Conservation (phyloP, 352 stramenopile genomes). For the Globisporangium lucens region DNA sequence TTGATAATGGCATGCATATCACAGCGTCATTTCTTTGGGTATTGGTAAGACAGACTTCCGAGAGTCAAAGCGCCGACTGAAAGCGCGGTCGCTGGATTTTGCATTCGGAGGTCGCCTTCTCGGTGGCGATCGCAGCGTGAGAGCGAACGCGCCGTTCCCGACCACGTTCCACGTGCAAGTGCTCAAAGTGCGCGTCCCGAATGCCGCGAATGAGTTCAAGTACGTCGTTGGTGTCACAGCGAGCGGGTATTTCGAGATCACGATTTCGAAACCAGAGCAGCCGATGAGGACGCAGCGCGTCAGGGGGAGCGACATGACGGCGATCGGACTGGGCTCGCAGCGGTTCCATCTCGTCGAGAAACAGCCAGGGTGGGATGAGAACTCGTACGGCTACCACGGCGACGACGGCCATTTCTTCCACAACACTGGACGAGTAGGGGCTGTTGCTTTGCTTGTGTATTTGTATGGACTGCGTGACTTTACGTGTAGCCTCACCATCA, state of each 20-base stretch:
- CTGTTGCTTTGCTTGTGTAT: constrained; percentile 21
- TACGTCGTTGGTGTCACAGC: constrained; percentile 52
- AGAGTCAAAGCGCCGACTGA: not conserved
- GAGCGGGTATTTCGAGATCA: constrained; percentile 79
- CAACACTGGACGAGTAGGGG: constrained; percentile 36
- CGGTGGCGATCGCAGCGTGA: constrained; percentile 63
- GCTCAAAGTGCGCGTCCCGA: constrained; percentile 28
- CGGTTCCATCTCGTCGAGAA: constrained; percentile 58
- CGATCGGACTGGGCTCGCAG: constrained; percentile 54
- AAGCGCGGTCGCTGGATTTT: constrained; percentile 34
- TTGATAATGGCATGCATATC: too few species aligned
- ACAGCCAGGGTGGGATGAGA: constrained; percentile 64
- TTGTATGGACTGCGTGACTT: constrained; percentile 33
- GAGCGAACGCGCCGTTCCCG: constrained; percentile 63
- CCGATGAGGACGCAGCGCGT: constrained; percentile 9
- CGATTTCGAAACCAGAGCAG: constrained; percentile 32
- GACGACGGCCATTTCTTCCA: constrained; percentile 76
- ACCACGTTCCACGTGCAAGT: constrained; percentile 57
- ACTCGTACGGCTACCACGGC: constrained; percentile 75
- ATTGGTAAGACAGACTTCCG: constrained; percentile 1
- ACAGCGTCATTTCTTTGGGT: constrained; percentile 35
- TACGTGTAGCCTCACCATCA: not conserved
- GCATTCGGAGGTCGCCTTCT: constrained; percentile 45
- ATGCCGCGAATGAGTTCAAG: constrained; percentile 10
- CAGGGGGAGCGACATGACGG: constrained; percentile 42